Evolutionary conservation across 768 basidiomycete genomes (phyloP).

Genomic region (Rhizopogon vulgaris): DNA sequence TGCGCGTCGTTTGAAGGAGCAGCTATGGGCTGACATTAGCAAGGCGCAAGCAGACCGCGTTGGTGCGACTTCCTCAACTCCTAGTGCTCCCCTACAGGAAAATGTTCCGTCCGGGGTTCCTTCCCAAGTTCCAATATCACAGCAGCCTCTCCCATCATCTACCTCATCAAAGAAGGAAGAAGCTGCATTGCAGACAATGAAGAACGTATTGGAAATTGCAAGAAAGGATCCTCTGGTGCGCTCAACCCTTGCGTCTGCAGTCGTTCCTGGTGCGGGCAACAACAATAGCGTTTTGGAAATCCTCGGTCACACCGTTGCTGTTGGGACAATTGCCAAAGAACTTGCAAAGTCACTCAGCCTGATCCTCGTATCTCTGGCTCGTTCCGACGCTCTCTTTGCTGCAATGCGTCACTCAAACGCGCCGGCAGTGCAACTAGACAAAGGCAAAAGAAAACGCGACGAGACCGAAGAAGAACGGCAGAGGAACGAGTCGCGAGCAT

Average conservation of each 20-base stretch:
- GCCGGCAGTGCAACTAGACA: slow-evolving; percentile 55
- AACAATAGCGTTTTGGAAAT: slow-evolving; percentile 47
- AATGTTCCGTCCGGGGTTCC: neutral
- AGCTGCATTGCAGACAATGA: slow-evolving; percentile 60
- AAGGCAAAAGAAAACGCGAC: slow-evolving; percentile 73
- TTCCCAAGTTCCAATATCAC: neutral
- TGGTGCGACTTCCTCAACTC: neutral
- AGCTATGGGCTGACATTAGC: slow-evolving; percentile 72
- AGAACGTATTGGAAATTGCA: slow-evolving; percentile 51
- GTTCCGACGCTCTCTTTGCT: slow-evolving; percentile 61
- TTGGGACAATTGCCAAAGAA: slow-evolving; percentile 44
- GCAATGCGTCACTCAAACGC: slow-evolving; percentile 59
- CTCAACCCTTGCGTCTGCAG: slow-evolving; percentile 43
- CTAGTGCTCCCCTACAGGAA: neutral
- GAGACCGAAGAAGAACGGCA: slow-evolving; percentile 31
- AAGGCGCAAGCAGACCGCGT: slow-evolving; percentile 49
- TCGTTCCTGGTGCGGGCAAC: slow-evolving; percentile 42
- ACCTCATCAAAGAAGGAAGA: slow-evolving; percentile 40
- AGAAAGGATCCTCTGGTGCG: slow-evolving; percentile 52
- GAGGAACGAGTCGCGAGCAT: slow-evolving; percentile 21
- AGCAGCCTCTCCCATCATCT: neutral
- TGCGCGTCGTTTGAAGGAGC: slow-evolving; percentile 65
- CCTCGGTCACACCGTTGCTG: slow-evolving; percentile 42
- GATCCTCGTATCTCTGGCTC: slow-evolving; percentile 56
- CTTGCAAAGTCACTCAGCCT: slow-evolving; percentile 54